phyloP scores from a whole-genome alignment of 2,329 filamentous ascomycete species.

The Penicillium griseofulvum region DNA sequence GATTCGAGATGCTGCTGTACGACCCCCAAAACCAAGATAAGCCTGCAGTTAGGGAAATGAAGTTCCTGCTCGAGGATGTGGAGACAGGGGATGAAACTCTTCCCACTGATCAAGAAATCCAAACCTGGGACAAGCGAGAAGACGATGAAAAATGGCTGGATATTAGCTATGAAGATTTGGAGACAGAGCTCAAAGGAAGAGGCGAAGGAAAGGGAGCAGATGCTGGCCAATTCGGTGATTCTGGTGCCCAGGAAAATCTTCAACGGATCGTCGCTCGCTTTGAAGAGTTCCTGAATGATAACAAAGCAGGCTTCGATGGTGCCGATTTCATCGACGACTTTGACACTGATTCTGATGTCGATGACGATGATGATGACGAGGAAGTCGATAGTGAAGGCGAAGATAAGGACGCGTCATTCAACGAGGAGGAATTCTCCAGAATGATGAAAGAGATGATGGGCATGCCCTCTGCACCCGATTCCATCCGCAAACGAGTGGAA shows the following conservation, averaged over 20 bases:
- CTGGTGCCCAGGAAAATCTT: constrained; percentile 56
- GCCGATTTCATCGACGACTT: constrained; percentile 68
- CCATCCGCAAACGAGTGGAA: constrained; percentile 38
- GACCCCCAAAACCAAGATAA: constrained; percentile 68
- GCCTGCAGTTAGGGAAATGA: constrained; percentile 69
- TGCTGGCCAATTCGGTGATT: constrained; percentile 45
- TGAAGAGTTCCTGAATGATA: constrained; percentile 84
- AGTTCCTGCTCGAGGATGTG: constrained; percentile 72
- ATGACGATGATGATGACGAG: constrained; percentile 53
- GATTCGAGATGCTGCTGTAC: constrained; percentile 80
- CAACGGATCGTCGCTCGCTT: constrained; percentile 93
- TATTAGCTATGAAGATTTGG: constrained; percentile 86
- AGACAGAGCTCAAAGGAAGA: constrained; percentile 68
- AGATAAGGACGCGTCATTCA: constrained; percentile 73
- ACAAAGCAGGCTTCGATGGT: constrained; percentile 75
- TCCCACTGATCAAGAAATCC: constrained; percentile 72
- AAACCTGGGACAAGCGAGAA: constrained; percentile 65
- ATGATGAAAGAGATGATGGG: constrained; percentile 96
- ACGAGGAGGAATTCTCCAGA: constrained; percentile 77
- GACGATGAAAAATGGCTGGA: constrained; percentile 91
- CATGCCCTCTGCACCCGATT: constrained; percentile 47
- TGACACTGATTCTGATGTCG: constrained; percentile 62
- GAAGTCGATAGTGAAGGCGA: constrained; percentile 62
- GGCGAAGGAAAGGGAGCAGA: constrained; percentile 38
- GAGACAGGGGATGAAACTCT: constrained; percentile 67